phyloP scores from a whole-genome alignment of 2,329 filamentous ascomycete species.

The Ophiostoma ips region DNA sequence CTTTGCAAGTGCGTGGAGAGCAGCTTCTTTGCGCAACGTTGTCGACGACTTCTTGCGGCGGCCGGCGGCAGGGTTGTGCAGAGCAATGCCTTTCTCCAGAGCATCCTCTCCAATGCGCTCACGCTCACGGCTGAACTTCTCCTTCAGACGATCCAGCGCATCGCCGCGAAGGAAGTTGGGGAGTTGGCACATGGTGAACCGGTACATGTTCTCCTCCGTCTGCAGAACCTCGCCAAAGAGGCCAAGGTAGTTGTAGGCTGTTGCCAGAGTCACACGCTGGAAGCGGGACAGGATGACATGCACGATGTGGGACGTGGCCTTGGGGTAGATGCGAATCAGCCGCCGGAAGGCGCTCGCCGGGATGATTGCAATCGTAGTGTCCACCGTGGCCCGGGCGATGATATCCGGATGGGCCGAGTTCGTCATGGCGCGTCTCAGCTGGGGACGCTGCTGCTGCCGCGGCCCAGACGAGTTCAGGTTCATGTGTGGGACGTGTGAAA shows the following conservation, averaged over 20 bases:
- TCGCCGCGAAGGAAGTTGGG: constrained; percentile 81
- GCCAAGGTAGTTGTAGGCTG: constrained; percentile 87
- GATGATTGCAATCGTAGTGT: constrained; percentile 97
- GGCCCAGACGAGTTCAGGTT: constrained; percentile 41
- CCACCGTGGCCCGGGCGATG: constrained; percentile 86
- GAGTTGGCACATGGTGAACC: constrained; percentile 79
- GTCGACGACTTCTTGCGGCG: constrained; percentile 59
- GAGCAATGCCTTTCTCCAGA: constrained; percentile 78
- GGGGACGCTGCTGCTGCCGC: constrained; percentile 25
- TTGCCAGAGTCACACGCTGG: constrained; percentile 86
- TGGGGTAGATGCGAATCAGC: constrained; percentile 85
- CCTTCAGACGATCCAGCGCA: constrained; percentile 71
- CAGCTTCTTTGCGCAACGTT: constrained; percentile 64
- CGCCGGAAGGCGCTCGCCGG: constrained; percentile 90
- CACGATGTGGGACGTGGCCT: constrained; percentile 92
- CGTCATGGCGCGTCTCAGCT: constrained; percentile 32
- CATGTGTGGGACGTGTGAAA: constrained; percentile 59
- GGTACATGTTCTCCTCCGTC: constrained; percentile 87
- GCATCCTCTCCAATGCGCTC: constrained; percentile 73
- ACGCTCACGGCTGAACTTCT: constrained; percentile 74
- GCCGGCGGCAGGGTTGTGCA: constrained; percentile 64
- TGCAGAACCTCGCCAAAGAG: constrained; percentile 82
- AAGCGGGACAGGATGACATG: constrained; percentile 93
- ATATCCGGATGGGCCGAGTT: constrained; percentile 92
- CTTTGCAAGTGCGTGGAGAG: constrained; percentile 48